Conservation (phyloP, 371 early-diverging fungal species). For the Apophysomyces variabilis region DNA sequence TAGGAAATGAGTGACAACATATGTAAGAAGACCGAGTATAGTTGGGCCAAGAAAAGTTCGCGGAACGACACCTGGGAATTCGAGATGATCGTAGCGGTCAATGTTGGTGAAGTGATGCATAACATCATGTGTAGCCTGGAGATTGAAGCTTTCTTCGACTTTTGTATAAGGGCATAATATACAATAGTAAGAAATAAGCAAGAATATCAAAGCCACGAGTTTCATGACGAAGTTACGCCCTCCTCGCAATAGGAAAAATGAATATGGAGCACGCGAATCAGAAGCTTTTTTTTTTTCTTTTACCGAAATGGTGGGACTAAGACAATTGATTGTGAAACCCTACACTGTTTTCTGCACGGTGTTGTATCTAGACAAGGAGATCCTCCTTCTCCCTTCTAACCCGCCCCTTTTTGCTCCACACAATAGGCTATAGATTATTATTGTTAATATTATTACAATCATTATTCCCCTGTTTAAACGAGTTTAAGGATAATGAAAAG, state of each 20-base stretch:
- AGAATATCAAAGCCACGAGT: conserved; percentile 33
- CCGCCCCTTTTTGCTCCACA: background rate
- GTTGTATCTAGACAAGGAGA: background rate
- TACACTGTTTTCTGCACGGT: background rate
- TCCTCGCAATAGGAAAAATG: background rate
- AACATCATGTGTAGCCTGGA: conserved; percentile 93
- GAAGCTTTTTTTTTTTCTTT: background rate
- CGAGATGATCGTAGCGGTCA: conserved; percentile 73
- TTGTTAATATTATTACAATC: too few species aligned
- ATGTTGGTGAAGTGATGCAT: conserved; percentile 55
- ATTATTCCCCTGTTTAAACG: too few species aligned
- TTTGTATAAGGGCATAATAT: conserved; percentile 82
- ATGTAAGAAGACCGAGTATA: conserved; percentile 38
- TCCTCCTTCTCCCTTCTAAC: background rate
- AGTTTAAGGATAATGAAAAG: too few species aligned
- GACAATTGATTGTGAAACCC: too few species aligned
- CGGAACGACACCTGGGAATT: conserved; percentile 94
- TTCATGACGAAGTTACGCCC: conserved; percentile 24
- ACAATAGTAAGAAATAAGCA: conserved; percentile 47
- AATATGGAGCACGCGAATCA: background rate
- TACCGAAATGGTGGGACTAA: too few species aligned
- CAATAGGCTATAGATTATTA: too few species aligned
- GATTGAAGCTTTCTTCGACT: conserved; percentile 95
- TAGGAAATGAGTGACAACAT: background rate
- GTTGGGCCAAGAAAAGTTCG: conserved; percentile 88